Conservation (phyloP, 2,329 filamentous ascomycete species). For the Cladophialophora chaetospira region DNA sequence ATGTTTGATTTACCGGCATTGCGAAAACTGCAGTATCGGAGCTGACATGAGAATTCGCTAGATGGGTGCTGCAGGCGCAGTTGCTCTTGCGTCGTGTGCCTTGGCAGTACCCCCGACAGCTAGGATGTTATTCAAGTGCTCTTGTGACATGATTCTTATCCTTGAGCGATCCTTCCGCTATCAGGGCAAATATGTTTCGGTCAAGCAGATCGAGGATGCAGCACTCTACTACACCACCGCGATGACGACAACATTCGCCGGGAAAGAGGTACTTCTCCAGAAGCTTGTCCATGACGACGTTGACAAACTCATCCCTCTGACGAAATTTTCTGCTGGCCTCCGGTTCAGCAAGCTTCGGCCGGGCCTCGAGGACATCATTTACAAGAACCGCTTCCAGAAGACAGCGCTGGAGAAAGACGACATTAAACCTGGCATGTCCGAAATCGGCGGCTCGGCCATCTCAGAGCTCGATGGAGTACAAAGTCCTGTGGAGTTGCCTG, state of each 20-base stretch:
- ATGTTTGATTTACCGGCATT: neutral
- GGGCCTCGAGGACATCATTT: constrained; percentile 31
- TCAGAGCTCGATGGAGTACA: constrained; percentile 20
- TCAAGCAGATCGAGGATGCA: constrained; percentile 33
- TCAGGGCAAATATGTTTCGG: constrained; percentile 30
- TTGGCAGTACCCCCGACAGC: constrained; percentile 38
- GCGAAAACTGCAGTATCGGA: neutral
- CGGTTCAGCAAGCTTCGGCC: constrained; percentile 25
- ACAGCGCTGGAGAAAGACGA: constrained; percentile 13
- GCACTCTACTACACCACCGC: constrained; percentile 32
- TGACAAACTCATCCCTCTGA: constrained; percentile 27
- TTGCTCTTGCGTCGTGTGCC: constrained; percentile 32
- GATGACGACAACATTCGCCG: constrained; percentile 28
- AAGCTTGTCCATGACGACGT: constrained; percentile 31
- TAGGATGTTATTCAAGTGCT: constrained; percentile 38
- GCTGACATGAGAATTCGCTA: neutral
- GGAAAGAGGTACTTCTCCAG: constrained; percentile 30
- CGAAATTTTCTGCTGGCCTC: constrained; percentile 22
- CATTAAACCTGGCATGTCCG: neutral
- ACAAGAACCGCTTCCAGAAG: constrained; percentile 32
- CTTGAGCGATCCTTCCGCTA: constrained; percentile 37
- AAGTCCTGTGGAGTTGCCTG: constrained; percentile 17
- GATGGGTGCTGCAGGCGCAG: constrained; percentile 34
- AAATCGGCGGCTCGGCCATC: constrained; percentile 15
- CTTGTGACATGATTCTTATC: constrained; percentile 39